Base-by-base conservation (phyloP, 768 basidiomycete genomes). In the Coprinellus aureogranulatus region DNA sequence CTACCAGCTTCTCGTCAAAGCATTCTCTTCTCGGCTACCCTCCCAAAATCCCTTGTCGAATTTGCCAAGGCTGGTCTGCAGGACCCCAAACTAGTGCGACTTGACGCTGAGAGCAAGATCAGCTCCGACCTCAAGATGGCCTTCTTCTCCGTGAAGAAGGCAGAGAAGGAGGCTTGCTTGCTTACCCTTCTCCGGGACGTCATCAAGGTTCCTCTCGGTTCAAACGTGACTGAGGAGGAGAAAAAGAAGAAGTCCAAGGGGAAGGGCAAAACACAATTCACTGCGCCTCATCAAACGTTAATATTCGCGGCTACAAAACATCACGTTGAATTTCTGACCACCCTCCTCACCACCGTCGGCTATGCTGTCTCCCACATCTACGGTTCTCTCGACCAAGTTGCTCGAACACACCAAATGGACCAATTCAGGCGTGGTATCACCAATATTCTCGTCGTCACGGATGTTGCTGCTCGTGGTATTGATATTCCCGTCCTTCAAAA, bases 221-320 rank as follows among this genome's bases (percentile, higher is more conserved):
- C 67, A 30, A 65, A 70, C 12, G 62, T 70, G 34, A 56, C 63
- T n/a, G 63, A 68, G 34, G 69, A 68, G n/a, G 66, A 70, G 11
- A 65, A 66, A 9, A 65, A 70, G 16, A 28, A 48, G n/a, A 60
- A 66, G 11, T 75, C 73, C 59, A 76, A 77, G 46, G 70, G 70
- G 65, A 75, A 72, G 22, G 85, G 87, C 68, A 85, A 66, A 77
- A 69, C 51, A 73, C 75, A 53, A 76, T 76, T 44, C 81, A 79
- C 60, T 67, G 85, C 86, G 2, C 85, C 92, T 23, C 89, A 94
- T 69, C 97, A 99, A 72, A 94, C 94, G 0, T 84, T 99, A 49
- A 82, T 99, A 8, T 99, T 99, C 65, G 87, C 89, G 2, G 93
- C 96, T 5, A 99, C 97, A 20, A 98, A 99, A 71, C 97, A 99